Evolutionary conservation across 2,329 filamentous ascomycete species (phyloP).

Genomic region (Reticulascus tulasneorum): DNA sequence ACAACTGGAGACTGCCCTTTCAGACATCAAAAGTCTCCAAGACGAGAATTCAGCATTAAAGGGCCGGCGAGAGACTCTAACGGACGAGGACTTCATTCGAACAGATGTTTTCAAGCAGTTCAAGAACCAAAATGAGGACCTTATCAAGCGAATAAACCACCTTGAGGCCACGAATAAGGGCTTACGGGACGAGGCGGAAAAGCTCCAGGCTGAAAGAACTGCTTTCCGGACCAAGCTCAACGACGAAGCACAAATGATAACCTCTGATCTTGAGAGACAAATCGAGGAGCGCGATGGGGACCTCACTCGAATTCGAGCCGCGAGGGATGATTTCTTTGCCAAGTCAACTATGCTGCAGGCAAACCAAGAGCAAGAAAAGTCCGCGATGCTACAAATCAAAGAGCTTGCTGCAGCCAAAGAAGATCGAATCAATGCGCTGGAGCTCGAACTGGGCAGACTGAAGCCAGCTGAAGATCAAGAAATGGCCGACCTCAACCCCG

Average conservation of each 20-base stretch:
- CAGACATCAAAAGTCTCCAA: constrained; percentile 69
- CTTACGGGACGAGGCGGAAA: constrained; percentile 79
- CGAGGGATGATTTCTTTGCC: constrained; percentile 79
- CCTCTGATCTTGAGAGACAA: constrained; percentile 77
- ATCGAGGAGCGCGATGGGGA: constrained; percentile 79
- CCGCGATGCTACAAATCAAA: constrained; percentile 67
- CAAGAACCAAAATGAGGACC: constrained; percentile 85
- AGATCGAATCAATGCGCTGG: constrained; percentile 74
- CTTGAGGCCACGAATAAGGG: constrained; percentile 85
- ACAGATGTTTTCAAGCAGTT: constrained; percentile 92
- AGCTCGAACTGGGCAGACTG: constrained; percentile 76
- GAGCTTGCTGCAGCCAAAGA: constrained; percentile 78
- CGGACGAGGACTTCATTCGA: constrained; percentile 89
- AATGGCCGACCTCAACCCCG: constrained; percentile 39
- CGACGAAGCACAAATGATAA: constrained; percentile 68
- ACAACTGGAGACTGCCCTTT: constrained; percentile 74
- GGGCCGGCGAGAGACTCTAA: constrained; percentile 63
- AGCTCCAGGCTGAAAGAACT: constrained; percentile 78
- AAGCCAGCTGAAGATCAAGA: constrained; percentile 43
- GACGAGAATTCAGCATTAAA: constrained; percentile 77
- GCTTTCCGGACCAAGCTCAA: constrained; percentile 78
- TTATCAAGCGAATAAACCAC: constrained; percentile 87
- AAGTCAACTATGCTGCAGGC: constrained; percentile 78
- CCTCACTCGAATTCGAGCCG: constrained; percentile 77
- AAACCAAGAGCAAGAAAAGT: constrained; percentile 70